Evolutionary conservation across 2,329 filamentous ascomycete species (phyloP).

Genomic region (Sporothrix globosa): DNA sequence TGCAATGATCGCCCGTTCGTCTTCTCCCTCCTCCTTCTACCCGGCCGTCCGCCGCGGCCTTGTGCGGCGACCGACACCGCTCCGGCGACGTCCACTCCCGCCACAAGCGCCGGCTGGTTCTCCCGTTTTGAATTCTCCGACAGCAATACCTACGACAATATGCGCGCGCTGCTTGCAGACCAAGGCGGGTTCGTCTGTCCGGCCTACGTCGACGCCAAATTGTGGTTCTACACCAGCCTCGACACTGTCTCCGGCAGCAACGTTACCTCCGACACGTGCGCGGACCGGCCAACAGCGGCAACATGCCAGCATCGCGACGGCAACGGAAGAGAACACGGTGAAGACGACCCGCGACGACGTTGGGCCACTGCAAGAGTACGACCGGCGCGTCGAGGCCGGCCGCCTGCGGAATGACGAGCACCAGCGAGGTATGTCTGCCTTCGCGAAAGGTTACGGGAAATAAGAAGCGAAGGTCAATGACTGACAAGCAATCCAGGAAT

Average conservation of each 20-base stretch:
- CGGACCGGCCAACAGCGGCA: constrained; percentile 34
- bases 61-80: constrained; percentile 29
- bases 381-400: constrained; percentile 74
- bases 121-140: not conserved
- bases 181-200: not conserved
- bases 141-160: constrained; percentile 14
- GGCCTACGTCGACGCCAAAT: constrained; percentile 6
- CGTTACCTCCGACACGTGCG: constrained; percentile 29
- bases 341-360: constrained; percentile 42
- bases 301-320: constrained; percentile 34
- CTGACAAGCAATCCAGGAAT: constrained; percentile 61
- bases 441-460: not conserved
- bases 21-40: constrained; percentile 26
- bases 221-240: not conserved
- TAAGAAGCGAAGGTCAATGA: not conserved
- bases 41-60: constrained; percentile 33
- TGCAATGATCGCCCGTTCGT: constrained; percentile 32
- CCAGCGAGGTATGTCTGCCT: constrained; percentile 69
- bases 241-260: not conserved
- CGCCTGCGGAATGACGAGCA: constrained; percentile 83
- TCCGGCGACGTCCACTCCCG: constrained; percentile 23
- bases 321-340: constrained; percentile 38
- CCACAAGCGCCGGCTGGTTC: constrained; percentile 3
- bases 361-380: constrained; percentile 87
- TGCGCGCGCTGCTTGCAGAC: constrained; percentile 32